These are phyloP conservation scores for Penicillium aurantiogriseum DNA, from an alignment of 2,329 filamentous ascomycete genomes.

Conservation along the genomic window DNA sequence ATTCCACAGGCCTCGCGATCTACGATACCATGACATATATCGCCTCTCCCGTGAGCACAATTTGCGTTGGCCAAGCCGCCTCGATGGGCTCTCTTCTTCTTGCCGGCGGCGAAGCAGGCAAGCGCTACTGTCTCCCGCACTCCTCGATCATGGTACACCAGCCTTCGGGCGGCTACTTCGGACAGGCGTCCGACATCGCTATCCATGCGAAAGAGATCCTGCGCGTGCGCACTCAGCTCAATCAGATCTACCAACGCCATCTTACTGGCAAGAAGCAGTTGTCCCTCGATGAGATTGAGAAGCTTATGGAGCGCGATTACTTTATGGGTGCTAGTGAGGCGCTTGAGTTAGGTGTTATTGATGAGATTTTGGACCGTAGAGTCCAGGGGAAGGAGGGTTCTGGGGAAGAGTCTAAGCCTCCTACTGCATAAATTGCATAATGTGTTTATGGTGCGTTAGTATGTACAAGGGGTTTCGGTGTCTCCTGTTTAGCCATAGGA, in stretches of 20 bases:
- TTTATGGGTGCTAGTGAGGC: constrained; percentile 90
- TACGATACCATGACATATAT: constrained; percentile 99
- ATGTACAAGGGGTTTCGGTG: background rate
- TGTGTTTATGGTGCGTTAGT: background rate
- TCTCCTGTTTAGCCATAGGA: background rate
- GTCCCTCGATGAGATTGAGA: constrained; percentile 78
- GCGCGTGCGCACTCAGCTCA: constrained; percentile 77
- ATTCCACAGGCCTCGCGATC: constrained; percentile 62
- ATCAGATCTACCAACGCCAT: constrained; percentile 84
- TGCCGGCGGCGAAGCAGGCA: constrained; percentile 78
- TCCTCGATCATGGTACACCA: constrained; percentile 97
- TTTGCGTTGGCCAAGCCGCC: constrained; percentile 90
- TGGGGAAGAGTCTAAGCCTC: constrained; percentile 25
- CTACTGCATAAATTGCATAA: constrained; percentile 12
- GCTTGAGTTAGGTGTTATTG: constrained; percentile 83
- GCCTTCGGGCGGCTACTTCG: constrained; percentile 72
- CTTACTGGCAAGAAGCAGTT: constrained; percentile 69
- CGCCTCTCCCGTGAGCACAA: constrained; percentile 84
- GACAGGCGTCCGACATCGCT: constrained; percentile 76
- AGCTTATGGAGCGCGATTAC: constrained; percentile 94
- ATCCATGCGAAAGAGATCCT: constrained; percentile 98
- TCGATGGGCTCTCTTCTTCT: constrained; percentile 92
- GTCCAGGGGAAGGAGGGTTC: constrained; percentile 28
- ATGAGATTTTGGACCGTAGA: constrained; percentile 69
- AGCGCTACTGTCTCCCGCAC: constrained; percentile 87